Evolutionary conservation across 2,329 filamentous ascomycete species (phyloP), one percentile per base, ranked within the genome.

Genomic region (Microsporum audouinii): DNA sequence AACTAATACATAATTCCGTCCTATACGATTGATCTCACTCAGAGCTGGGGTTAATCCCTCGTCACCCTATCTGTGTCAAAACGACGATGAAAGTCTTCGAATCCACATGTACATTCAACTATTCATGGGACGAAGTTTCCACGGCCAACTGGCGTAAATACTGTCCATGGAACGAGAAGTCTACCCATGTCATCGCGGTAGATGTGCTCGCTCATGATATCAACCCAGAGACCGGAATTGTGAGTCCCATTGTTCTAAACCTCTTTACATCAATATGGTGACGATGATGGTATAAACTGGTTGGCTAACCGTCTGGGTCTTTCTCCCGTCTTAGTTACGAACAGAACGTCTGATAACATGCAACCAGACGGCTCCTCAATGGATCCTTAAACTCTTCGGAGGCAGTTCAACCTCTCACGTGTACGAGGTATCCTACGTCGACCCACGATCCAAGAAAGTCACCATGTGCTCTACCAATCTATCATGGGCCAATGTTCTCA

Each of bases 101-200:
- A 68, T 95, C 90, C 71, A 80, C 81, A 43, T 89, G 90, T 76
- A 91, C 90, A 64, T 99, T 95, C 78, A 83, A 96, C 79, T 99
- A 99, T 81, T 95, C 92, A 53, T 99, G 94, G 94, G 90, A 96
- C 71, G 92, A 97, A 76, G 94, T 99, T 39, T 96, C 91, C 31
- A 91, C 90, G 12, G 91, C 89, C 73, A 99, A 99, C 82, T 99
- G 94, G 94, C 88, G 86, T 68, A 99, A 99, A 76, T 99, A 99
- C 78, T 95, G 90, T 71, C 92, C 92, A 23, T 97, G 94, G 92
- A 99, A 99, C 79, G 88, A 96, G 75, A 94, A 96, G 78, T 91
- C 89, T n/a, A 89, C 91, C 45, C 94, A 99, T 76, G 94, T 99
- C 67, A 85, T 95, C 66, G 91, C 90, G 67, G 94, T 97, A 70